Percentiles rank a stretch among this genome's conserved stretches.
phyloP scores from a whole-genome alignment of 768 basidiomycete genomes.

The Lactifluus hygrophoroides region DNA sequence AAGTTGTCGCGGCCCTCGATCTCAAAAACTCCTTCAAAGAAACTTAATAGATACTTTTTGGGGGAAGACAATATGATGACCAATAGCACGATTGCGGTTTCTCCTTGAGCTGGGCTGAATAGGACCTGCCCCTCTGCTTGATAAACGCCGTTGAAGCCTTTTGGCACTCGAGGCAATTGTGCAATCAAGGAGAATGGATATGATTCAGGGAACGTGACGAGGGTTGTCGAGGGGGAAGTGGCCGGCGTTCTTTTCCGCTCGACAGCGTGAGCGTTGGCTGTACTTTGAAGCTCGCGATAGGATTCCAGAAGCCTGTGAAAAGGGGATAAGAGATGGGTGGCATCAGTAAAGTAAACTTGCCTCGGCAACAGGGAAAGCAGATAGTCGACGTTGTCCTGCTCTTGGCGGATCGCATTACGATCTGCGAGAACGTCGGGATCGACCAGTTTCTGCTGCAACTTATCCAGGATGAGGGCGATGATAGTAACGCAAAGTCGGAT shows the following conservation, averaged over 20 bases:
- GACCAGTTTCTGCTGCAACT: slow-evolving; percentile 72
- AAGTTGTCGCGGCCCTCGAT: slow-evolving; percentile 85
- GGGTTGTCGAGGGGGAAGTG: slow-evolving; percentile 48
- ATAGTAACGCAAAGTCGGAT: slow-evolving; percentile 87
- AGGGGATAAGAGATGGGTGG: slow-evolving; percentile 1
- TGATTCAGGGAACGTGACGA: slow-evolving; percentile 86
- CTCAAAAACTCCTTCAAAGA: slow-evolving; percentile 72
- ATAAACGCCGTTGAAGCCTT: slow-evolving; percentile 34
- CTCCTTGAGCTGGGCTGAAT: slow-evolving; percentile 74
- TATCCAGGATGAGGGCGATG: slow-evolving; percentile 83
- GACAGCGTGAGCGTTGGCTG: slow-evolving; percentile 58
- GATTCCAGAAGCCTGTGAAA: slow-evolving; percentile 67
- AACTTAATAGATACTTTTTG: slow-evolving; percentile 64
- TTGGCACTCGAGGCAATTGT: slow-evolving; percentile 47
- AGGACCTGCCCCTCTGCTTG: slow-evolving; percentile 38
- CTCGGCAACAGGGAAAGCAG: slow-evolving; percentile 76
- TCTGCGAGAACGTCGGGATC: slow-evolving; percentile 55
- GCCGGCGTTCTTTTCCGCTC: slow-evolving; percentile 54
- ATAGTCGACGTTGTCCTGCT: slow-evolving; percentile 89
- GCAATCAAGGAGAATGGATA: slow-evolving; percentile 85
- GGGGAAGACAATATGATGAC: slow-evolving; percentile 77
- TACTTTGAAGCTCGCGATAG: slow-evolving; percentile 72
- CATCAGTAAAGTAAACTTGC: slow-evolving; percentile 33
- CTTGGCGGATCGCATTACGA: slow-evolving; percentile 55
- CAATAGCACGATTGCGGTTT: slow-evolving; percentile 78